A percentile compares a stretch with the other conserved stretches of the same genome.
phyloP scores from a whole-genome alignment of 2,329 filamentous ascomycete species.

The Podosphaera aphanis region DNA sequence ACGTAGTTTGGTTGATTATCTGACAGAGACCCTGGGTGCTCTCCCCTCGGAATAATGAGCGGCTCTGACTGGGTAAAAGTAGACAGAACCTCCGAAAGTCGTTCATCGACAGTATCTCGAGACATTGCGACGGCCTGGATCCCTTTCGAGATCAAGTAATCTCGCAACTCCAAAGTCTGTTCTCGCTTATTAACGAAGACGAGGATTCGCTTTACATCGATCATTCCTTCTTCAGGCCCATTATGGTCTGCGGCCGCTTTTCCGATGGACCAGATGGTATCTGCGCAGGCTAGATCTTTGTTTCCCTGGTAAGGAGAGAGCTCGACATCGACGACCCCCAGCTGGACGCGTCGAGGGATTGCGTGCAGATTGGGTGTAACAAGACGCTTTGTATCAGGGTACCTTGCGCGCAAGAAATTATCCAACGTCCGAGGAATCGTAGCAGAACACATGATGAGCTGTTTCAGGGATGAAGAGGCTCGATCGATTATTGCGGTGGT shows the following conservation, averaged over 20 bases:
- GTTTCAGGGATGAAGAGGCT: constrained; percentile 55
- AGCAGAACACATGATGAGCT: constrained; percentile 81
- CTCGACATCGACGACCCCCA: constrained; percentile 78
- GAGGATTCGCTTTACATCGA: constrained; percentile 62
- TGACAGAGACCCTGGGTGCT: constrained; percentile 19
- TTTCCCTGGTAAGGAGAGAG: constrained; percentile 87
- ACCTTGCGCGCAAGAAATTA: constrained; percentile 56
- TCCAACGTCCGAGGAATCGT: constrained; percentile 85
- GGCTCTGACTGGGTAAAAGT: constrained; percentile 37
- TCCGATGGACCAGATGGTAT: constrained; percentile 83
- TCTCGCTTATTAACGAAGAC: constrained; percentile 96
- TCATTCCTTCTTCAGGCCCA: constrained; percentile 24
- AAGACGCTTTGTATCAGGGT: constrained; percentile 62
- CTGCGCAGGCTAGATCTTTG: constrained; percentile 78
- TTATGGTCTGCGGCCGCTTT: constrained; percentile 43
- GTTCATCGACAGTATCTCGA: constrained; percentile 57
- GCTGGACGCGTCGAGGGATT: constrained; percentile 79
- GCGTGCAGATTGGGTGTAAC: constrained; percentile 92
- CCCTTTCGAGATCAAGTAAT: constrained; percentile 61
- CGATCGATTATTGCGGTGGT: constrained; percentile 69
- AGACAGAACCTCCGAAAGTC: constrained; percentile 53
- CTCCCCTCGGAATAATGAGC: constrained; percentile 16
- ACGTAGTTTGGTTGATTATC: constrained; percentile 17
- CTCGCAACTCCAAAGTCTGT: constrained; percentile 56
- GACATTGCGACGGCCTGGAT: constrained; percentile 73